Base-by-base conservation (phyloP, 2,329 filamentous ascomycete genomes). In the Chaetomium sp. region DNA sequence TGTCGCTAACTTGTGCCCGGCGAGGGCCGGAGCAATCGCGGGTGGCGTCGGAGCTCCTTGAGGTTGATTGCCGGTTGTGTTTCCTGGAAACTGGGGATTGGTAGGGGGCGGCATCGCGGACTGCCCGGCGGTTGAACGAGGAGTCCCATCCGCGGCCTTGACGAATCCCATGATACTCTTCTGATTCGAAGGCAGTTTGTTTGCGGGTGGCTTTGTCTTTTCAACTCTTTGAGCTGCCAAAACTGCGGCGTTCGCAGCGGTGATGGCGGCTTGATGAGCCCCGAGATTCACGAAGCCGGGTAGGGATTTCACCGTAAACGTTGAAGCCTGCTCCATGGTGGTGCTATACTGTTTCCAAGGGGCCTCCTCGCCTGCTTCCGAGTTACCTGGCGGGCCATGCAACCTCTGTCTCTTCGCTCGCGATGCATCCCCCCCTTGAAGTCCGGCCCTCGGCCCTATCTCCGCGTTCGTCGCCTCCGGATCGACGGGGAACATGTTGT, bases 401-500 rank as follows among this genome's bases (percentile, higher is more conserved):
- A 66, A 57, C 38, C 64, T 65, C 10, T 59, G 65, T 10, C 68
- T 62, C 56, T 69, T 63, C 53, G 62, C 43, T 60, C 67, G 43
- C 49, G 55, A 41, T 60, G 59, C 55, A 14, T 58, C 52, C 61
- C 57, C 52, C 62, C 62, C 12, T 12, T 41, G 46, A 14, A 51
- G 50, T n/a, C 58, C 60, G 5, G 47, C 42, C 45, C 53, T 14
- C 46, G 56, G 42, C 40, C 27, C n/a, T 40, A 52, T 36, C 53
- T 50, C 58, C 49, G 44, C 49, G 40, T 49, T 27, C 61, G 53
- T 68, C 59, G 69, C 66, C 32, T 64, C 64, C 42, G 86, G 87
- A 48, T 86, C 82, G 3, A 82, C 64, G 0, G 88, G 86, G 71
- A 85, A 89, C 9, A 79, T 66, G 59, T 88, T 80, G 67, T 94